A percentile compares a stretch with the other conserved stretches of the same genome.
Evolutionary conservation across 2,329 filamentous ascomycete genomes (phyloP).

Genomic region (Talaromyces verruculosus): DNA sequence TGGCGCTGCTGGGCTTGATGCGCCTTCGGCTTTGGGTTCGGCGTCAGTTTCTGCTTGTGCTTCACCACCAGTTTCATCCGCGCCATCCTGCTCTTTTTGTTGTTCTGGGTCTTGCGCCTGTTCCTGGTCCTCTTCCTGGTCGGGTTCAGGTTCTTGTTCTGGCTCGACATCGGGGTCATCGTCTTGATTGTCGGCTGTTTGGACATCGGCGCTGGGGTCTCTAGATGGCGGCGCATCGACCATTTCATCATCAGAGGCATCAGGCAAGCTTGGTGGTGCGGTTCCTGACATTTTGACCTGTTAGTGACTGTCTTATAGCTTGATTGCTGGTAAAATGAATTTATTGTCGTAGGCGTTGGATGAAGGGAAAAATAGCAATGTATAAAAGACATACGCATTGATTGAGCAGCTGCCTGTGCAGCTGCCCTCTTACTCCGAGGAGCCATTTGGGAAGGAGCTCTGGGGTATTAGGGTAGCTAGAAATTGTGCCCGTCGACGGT

Average conservation of each 20-base stretch:
- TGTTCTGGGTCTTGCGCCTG: conserved; percentile 28
- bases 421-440: conserved; percentile 47
- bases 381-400: conserved; percentile 38
- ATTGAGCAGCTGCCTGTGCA: conserved; percentile 49
- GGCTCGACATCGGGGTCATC: conserved; percentile 32
- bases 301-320: background rate
- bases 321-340: background rate
- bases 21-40: conserved; percentile 43
- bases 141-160: conserved; percentile 47
- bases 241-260: conserved; percentile 50
- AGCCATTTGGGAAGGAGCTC: conserved; percentile 37
- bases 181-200: conserved; percentile 37
- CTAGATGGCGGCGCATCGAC: conserved; percentile 37
- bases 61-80: conserved; percentile 31
- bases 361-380: background rate
- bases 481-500: conserved; percentile 12
- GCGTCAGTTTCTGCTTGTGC: conserved; percentile 34
- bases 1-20: conserved; percentile 35
- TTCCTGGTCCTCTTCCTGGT: conserved; percentile 29
- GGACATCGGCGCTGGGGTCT: conserved; percentile 33
- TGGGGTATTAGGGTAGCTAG: background rate
- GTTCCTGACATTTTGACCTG: conserved; percentile 35
- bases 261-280: conserved; percentile 41
- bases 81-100: conserved; percentile 36
- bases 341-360: background rate